Base-by-base conservation (phyloP, 352 stramenopile species). In the Aphanomyces cochlioides region DNA sequence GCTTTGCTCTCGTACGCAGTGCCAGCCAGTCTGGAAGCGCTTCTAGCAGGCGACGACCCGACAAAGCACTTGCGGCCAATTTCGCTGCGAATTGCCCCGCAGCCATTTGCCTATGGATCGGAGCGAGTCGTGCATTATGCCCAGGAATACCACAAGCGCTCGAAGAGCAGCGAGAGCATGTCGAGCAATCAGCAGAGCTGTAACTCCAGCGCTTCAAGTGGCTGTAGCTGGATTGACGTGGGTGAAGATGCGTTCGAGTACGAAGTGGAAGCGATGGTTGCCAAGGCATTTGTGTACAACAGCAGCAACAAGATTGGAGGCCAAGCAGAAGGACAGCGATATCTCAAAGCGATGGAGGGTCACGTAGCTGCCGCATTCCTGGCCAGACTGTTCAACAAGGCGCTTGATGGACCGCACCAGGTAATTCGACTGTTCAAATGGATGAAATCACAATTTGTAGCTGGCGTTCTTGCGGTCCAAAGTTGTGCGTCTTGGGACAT, bases 91-190 rank as follows among this genome's bases (percentile, higher is more conserved):
- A 69, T 77, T 47, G 78, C 78, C 10, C 56, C 70, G 10, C 69
- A 67, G 34, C 78, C 76, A 28, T 84, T 84, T 78, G 73, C 78
- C 6, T 69, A 79, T 53, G 78, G 78, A n/a, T 73, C 75, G 53
- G 68, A 79, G 36, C 75, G 77, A 4, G 56, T 77, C 12, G 77
- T 77, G 50, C 83, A 73, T 61, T 74, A 80, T 63, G 73, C 67
- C 41, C 65, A 79, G 57, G 69, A 82, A 37, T 61, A 61, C n/a
- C 54, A 61, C 54, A 61, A 61, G 28, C 54, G n/a, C 19, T n/a
- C 12, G 2, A 19, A 7, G 36, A 19, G 8, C 50, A 58, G 50
- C 50, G 8, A 19, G 17, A 36, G 15, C 1, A 37, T 28, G 54
- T 61, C 54, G 54, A 19, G 28, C 50, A 69, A 54, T 28, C 57